Conservation (phyloP, 768 basidiomycete genomes). For the Mycena vulgaris region DNA sequence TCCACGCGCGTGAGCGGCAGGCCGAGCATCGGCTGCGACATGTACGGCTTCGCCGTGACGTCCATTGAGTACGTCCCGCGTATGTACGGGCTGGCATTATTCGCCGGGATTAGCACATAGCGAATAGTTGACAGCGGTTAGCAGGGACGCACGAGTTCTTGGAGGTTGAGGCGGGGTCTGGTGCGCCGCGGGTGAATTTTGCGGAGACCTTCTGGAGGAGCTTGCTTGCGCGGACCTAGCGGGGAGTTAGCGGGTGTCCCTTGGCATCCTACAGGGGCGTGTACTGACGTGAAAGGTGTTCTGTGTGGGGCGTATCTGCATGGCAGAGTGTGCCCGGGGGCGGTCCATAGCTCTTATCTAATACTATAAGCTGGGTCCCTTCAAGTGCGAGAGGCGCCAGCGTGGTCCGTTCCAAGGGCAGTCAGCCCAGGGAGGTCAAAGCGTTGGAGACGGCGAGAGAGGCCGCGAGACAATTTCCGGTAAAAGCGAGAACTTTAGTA, state of each 20-base stretch:
- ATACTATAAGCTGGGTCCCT: too few relatives aligned
- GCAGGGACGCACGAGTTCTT: conserved; percentile 1
- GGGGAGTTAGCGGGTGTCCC: not conserved
- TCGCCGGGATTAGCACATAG: not conserved
- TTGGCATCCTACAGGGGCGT: not conserved
- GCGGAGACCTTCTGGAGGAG: conserved; percentile 36
- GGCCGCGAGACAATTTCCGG: too few relatives aligned
- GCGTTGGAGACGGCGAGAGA: too few relatives aligned
- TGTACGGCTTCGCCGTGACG: conserved; percentile 56
- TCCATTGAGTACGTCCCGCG: conserved; percentile 53
- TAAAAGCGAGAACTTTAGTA: too few relatives aligned
- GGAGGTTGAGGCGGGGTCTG: not conserved
- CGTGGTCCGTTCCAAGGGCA: too few relatives aligned
- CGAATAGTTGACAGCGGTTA: not conserved
- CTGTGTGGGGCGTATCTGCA: conserved; percentile 23
- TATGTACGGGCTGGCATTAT: conserved; percentile 25
- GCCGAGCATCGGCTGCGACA: conserved; percentile 61
- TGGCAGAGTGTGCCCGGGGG: conserved; percentile 29
- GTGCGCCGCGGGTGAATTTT: conserved; percentile 26
- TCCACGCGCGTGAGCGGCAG: conserved; percentile 41
- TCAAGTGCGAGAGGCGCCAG: too few relatives aligned
- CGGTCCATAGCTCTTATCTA: too few relatives aligned
- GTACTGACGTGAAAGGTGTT: conserved; percentile 27
- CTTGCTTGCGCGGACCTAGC: conserved; percentile 35
- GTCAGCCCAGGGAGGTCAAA: too few relatives aligned